These are phyloP conservation scores for Pisolithus albus DNA, from an alignment of 768 basidiomycete genomes.

Conservation along the genomic window DNA sequence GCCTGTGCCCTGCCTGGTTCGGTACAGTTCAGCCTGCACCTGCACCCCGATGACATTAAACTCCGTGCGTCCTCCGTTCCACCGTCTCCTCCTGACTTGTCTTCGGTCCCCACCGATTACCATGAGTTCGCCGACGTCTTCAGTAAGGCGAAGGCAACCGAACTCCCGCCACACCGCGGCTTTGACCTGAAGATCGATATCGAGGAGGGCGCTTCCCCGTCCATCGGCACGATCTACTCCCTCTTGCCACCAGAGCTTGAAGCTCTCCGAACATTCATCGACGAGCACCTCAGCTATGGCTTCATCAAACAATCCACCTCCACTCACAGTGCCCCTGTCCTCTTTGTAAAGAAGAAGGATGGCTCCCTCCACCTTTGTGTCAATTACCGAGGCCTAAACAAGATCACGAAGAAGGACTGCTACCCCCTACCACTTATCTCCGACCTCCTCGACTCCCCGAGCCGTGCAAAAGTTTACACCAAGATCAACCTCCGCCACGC, in stretches of 20 bases:
- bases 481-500: constrained; percentile 16
- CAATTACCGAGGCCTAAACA: constrained; percentile 28
- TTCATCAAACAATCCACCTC: neutral
- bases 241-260: too few species aligned
- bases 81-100: neutral
- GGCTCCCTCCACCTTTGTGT: constrained; percentile 19
- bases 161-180: too few species aligned
- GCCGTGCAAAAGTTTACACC: constrained; percentile 20
- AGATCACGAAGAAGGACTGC: constrained; percentile 16
- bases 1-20: too few species aligned
- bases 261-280: too few species aligned
- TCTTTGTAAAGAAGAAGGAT: constrained; percentile 16
- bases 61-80: too few species aligned
- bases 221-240: too few species aligned
- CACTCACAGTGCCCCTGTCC: neutral
- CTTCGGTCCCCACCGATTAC: constrained; percentile 1
- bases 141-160: constrained; percentile 5
- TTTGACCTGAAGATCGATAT: neutral
- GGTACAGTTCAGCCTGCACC: too few species aligned
- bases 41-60: too few species aligned
- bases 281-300: too few species aligned
- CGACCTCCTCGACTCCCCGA: neutral
- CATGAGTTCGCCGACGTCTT: constrained; percentile 13
- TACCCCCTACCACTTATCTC: constrained; percentile 27
- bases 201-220: neutral